Base-by-base conservation (phyloP, 208 protist species). In the Balamuthia mandrillaris region DNA sequence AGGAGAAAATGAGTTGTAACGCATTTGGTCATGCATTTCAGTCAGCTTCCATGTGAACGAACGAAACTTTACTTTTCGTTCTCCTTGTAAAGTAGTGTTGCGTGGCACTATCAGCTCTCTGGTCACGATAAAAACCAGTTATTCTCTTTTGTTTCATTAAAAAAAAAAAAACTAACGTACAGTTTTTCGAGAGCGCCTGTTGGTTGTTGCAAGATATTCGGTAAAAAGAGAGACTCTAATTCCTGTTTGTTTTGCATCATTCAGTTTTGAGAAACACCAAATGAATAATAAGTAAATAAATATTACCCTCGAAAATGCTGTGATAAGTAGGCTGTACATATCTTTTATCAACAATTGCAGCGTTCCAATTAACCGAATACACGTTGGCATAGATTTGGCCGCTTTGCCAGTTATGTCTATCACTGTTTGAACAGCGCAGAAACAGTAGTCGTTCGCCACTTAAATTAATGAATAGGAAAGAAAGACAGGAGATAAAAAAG, bases 41-140 rank as follows among this genome's bases (percentile, higher is more conserved):
- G 63, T 51, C n/a, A 74, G 63, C 63, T 74, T 74, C 63, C 63
- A 74, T 29, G 63, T 74, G 39, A 74, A 74, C 37, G 63, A n/a
- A 10, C 49, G 63, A 42, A 35, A 42, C 31, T n/a, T n/a, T n/a
- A n/a, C n/a, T n/a, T n/a, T n/a, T n/a, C n/a, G n/a, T n/a, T n/a
- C n/a, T n/a, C n/a, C n/a, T n/a, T n/a, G n/a, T n/a, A n/a, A n/a
- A n/a, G n/a, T n/a, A n/a, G n/a, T n/a, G n/a, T n/a, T n/a, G n/a
- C n/a, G n/a, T n/a, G n/a, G n/a, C n/a, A n/a, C n/a, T n/a, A n/a
- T n/a, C n/a, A n/a, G n/a, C n/a, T n/a, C n/a, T n/a, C n/a, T n/a
- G n/a, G n/a, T n/a, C n/a, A n/a, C n/a, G n/a, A n/a, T n/a, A n/a
- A n/a, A n/a, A n/a, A n/a, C n/a, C n/a, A n/a, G n/a, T n/a, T n/a